Evolutionary conservation across 148 eudicot genomes (phyloP), one percentile per base, ranked within the genome.

Genomic region (Arctostaphylos glauca): DNA sequence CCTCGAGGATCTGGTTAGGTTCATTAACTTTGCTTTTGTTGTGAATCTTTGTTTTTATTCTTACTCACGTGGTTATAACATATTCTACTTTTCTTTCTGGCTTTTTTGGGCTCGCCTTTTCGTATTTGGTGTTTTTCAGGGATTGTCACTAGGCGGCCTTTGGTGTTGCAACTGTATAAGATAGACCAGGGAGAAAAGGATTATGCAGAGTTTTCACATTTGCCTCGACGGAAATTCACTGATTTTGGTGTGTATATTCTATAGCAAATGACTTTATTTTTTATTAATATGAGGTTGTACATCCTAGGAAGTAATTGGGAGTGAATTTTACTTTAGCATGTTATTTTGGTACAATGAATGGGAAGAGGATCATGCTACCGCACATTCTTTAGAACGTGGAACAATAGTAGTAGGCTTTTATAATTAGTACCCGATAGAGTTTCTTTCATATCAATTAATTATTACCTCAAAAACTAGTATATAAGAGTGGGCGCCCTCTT

Each of bases 1-100:
- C 99, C 99, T 71, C 86, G 98, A 86, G 99, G 99, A 89, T 96
- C 98, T 13, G 99, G 99, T 96, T 80, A 81, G 91, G 72, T 86
- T 66, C 56, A 14, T 58, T 56, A 6, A 71, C 23, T 74, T 43
- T 62, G 14, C 4, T 18, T 43, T 14, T 9, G 1, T 52, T 66
- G 9, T 6, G 1, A 58, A 0, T 77, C n/a, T 67, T 44, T 72
- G n/a, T 9, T 73, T 19, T 70, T 44, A 2, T 46, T 46, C 9
- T 21, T 44, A 64, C 44, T 56, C 14, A 9, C 18, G 50, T 19
- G 46, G 25, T 47, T 25, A 25, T 43, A 52, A 54, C 31, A 21
- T 66, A 15, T 31, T 66, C 14, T 66, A 25, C 18, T 66, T 25
- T 5, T 31, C 10, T 25, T 66, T 25, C 5, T 14, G 13, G 71